A percentile compares a stretch with the other conserved stretches of the same genome.
These are phyloP conservation scores for Cercospora zeina DNA, from an alignment of 2,329 filamentous ascomycete species.

Conservation along the genomic window DNA sequence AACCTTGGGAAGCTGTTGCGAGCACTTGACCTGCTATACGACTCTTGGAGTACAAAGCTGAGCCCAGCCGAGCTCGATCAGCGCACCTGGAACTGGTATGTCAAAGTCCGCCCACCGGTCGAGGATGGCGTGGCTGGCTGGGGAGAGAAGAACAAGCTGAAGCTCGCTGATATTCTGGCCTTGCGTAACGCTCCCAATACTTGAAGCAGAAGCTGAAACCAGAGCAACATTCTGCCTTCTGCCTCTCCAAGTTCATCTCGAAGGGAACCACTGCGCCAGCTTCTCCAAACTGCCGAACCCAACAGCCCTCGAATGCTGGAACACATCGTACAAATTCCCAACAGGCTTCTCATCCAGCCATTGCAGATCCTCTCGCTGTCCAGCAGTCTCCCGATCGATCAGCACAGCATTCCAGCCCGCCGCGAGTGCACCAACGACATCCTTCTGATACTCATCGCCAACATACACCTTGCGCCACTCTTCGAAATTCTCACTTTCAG, in stretches of 20 bases:
- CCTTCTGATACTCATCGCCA: slow-evolving; percentile 56
- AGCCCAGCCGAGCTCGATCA: slow-evolving; percentile 67
- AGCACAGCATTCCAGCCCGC: slow-evolving; percentile 53
- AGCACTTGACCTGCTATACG: slow-evolving; percentile 69
- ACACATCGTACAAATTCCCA: slow-evolving; percentile 25
- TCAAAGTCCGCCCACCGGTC: slow-evolving; percentile 72
- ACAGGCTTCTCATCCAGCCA: slow-evolving; percentile 29
- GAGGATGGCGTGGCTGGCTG: slow-evolving; percentile 73
- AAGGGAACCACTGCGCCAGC: slow-evolving; percentile 33
- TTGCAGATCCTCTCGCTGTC: slow-evolving; percentile 22
- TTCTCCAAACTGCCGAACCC: slow-evolving; percentile 32
- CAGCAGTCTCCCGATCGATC: slow-evolving; percentile 42
- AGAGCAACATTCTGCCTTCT: not conserved
- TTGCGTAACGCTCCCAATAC: slow-evolving; percentile 49
- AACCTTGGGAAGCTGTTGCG: slow-evolving; percentile 70
- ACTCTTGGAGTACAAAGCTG: slow-evolving; percentile 70
- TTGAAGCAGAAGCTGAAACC: not conserved
- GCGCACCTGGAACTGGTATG: slow-evolving; percentile 80
- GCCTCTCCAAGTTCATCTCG: not conserved
- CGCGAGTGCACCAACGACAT: slow-evolving; percentile 50
- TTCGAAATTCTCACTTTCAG: slow-evolving; percentile 30
- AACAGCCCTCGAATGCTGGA: slow-evolving; percentile 27
- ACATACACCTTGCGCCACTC: slow-evolving; percentile 52
- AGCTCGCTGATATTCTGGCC: slow-evolving; percentile 64
- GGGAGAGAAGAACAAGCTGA: slow-evolving; percentile 76